phyloP scores from a whole-genome alignment of 2,329 filamentous ascomycete species.

The Diaporthe nobilis region DNA sequence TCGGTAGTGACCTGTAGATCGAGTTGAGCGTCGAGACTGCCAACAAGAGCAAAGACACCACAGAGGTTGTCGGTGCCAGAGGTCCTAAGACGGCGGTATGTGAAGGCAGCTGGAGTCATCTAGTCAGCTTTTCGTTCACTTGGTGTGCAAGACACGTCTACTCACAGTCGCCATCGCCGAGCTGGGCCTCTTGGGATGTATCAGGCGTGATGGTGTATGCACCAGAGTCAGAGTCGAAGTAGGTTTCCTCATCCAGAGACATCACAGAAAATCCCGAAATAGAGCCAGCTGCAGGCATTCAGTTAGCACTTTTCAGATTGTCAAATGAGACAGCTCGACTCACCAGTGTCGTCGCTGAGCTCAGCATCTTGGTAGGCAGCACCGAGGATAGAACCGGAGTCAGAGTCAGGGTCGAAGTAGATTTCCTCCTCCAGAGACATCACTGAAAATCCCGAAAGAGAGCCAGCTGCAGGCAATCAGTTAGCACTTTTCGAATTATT shows the following conservation, averaged over 20 bases:
- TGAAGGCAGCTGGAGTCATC: not conserved
- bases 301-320: not conserved
- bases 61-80: not conserved
- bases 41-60: not conserved
- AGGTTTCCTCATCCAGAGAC: not conserved
- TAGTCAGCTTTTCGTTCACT: not conserved
- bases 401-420: too few relatives aligned
- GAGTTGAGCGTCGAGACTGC: not conserved
- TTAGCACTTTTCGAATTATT: too few relatives aligned
- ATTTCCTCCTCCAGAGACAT: too few relatives aligned
- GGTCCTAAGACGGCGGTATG: not conserved
- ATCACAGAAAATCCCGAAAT: not conserved
- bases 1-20: not conserved
- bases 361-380: not conserved
- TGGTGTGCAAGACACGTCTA: not conserved
- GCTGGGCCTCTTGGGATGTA: not conserved
- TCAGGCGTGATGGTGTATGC: not conserved
- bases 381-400: not conserved
- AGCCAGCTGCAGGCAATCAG: too few relatives aligned
- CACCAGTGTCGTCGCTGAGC: not conserved
- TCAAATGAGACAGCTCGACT: not conserved
- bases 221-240: not conserved
- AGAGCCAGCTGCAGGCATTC: not conserved
- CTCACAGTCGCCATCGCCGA: not conserved
- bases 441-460: too few relatives aligned